Conservation (phyloP, 1,284 basidiomycete genomes). For the Xerocomus nothofagi region DNA sequence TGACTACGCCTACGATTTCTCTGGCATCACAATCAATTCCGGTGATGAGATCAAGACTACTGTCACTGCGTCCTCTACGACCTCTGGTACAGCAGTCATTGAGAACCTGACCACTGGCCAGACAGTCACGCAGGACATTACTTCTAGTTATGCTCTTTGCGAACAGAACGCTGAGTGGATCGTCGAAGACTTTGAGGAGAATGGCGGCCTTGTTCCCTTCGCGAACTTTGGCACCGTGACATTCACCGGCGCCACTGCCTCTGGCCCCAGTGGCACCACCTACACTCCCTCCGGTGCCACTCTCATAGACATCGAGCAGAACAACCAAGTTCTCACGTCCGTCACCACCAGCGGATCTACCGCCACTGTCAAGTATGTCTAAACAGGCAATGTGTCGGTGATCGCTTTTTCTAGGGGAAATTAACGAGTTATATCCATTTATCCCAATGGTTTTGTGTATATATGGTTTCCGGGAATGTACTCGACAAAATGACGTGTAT, state of each 20-base stretch:
- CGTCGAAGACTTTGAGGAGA: slow-evolving; percentile 20
- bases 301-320: slow-evolving; percentile 20
- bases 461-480: too few relatives aligned
- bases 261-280: slow-evolving; percentile 1
- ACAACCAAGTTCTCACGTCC: slow-evolving; percentile 12
- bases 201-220: slow-evolving; percentile 2
- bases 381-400: background rate
- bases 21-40: slow-evolving; percentile 13
- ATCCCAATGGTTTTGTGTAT: too few relatives aligned
- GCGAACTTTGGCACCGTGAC: slow-evolving; percentile 21
- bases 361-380: slow-evolving; percentile 8
- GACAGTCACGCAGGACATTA: slow-evolving; percentile 3
- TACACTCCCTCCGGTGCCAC: slow-evolving; percentile 17
- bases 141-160: slow-evolving; percentile 23
- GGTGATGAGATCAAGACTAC: slow-evolving; percentile 18
- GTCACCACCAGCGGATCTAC: slow-evolving; percentile 2
- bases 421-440: too few relatives aligned
- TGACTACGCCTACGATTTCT: slow-evolving; percentile 15
- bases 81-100: slow-evolving; percentile 16
- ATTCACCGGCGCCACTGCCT: slow-evolving; percentile 18
- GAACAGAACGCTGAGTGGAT: slow-evolving; percentile 27
- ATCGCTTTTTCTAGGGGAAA: too few relatives aligned
- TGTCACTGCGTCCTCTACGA: slow-evolving; percentile 19
- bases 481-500: background rate
- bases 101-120: slow-evolving; percentile 20